Evolutionary conservation across 2,329 filamentous ascomycete genomes (phyloP).

Genomic region (Aspergillus neotritici): DNA sequence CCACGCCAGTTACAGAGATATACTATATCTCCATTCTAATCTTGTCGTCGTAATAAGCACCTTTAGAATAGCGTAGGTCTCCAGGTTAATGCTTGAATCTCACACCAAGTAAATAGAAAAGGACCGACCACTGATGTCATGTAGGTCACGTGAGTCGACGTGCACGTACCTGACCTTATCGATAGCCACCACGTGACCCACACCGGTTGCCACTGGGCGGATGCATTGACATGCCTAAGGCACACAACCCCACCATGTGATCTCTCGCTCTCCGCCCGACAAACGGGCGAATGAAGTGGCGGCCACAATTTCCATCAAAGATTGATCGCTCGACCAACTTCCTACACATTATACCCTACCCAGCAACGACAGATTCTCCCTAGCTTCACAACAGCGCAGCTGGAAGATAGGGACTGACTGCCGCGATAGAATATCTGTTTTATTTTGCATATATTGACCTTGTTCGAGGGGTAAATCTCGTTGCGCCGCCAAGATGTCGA

Average conservation of each 20-base stretch:
- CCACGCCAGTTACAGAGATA: no score
- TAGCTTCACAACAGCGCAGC: constrained; percentile 10
- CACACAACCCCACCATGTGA: constrained; percentile 17
- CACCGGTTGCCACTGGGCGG: constrained; percentile 8
- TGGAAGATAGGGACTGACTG: constrained; percentile 1
- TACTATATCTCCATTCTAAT: no score
- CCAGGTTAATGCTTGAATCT: no score
- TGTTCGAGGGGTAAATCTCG: constrained; percentile 15
- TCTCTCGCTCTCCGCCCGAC: constrained; percentile 19
- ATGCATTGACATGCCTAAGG: constrained; percentile 15
- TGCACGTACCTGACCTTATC: background rate
- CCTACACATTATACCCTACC: background rate
- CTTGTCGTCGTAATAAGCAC: no score
- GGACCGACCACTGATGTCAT: no score
- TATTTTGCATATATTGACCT: constrained; percentile 10
- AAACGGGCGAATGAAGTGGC: constrained; percentile 26
- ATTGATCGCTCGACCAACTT: constrained; percentile 10
- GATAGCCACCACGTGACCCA: background rate
- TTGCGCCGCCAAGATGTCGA: constrained; percentile 67
- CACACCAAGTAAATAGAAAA: background rate
- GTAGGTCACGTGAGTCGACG: no score
- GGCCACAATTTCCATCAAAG: constrained; percentile 25
- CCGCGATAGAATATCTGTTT: background rate
- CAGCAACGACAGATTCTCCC: constrained; percentile 1
- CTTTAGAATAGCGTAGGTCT: no score